Evolutionary conservation across 106 monocot genomes (phyloP).

Genomic region (Platanthera zijinensis): DNA sequence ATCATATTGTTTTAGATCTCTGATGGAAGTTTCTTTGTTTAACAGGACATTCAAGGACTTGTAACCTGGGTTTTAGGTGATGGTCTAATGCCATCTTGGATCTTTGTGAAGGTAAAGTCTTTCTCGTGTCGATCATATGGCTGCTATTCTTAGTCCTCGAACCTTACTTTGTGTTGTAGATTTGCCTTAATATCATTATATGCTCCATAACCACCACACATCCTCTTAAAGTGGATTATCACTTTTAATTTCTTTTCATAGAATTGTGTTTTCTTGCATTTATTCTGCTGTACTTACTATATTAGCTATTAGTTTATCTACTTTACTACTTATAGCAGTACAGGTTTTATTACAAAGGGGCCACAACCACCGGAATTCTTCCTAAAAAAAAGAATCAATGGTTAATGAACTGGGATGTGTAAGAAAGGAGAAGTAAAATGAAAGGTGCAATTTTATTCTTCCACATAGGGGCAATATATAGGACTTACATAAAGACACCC

Average conservation of each 20-base stretch:
- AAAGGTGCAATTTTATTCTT: too few relatives aligned
- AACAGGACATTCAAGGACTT: constrained; percentile 85
- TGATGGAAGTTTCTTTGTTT: constrained; percentile 9
- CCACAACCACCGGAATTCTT: too few relatives aligned
- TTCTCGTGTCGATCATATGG: neutral
- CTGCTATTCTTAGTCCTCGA: neutral
- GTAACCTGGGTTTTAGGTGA: constrained; percentile 91
- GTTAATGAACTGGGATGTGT: too few relatives aligned
- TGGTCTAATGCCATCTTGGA: constrained; percentile 87
- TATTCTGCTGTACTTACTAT: neutral
- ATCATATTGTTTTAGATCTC: neutral
- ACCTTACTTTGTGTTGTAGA: neutral
- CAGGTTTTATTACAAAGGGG: too few relatives aligned
- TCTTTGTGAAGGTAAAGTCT: constrained; percentile 70
- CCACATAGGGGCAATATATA: too few relatives aligned
- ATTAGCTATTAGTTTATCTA: too few relatives aligned
- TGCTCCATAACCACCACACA: neutral
- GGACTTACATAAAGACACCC: too few relatives aligned
- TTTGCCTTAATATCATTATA: neutral
- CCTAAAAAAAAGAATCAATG: too few relatives aligned
- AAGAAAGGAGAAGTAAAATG: too few relatives aligned
- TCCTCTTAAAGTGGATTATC: neutral
- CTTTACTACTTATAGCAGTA: too few relatives aligned
- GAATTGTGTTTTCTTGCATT: neutral
- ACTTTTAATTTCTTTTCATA: too few relatives aligned